These are phyloP conservation scores for Penicillium salamii DNA, from an alignment of 495 filamentous ascomycete species.

Conservation along the genomic window DNA sequence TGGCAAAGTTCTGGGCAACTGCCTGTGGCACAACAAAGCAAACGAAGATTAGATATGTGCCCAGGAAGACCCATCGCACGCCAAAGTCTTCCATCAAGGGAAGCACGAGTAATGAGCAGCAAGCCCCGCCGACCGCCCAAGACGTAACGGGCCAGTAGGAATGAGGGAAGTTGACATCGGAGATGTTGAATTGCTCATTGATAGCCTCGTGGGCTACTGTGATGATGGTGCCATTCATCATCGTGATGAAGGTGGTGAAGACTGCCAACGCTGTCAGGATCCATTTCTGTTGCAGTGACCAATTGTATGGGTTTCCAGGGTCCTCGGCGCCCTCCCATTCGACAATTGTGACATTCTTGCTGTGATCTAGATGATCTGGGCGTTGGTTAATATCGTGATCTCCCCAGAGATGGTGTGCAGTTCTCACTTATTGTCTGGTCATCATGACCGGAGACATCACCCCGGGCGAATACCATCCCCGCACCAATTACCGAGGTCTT, in stretches of 20 bases:
- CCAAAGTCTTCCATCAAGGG: slow-evolving; percentile 55
- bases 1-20: slow-evolving; percentile 48
- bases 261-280: slow-evolving; percentile 22
- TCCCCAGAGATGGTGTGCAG: not conserved
- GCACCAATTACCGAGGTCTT: not conserved
- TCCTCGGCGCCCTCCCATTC: slow-evolving; percentile 53
- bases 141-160: slow-evolving; percentile 51
- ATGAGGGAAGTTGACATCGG: slow-evolving; percentile 47
- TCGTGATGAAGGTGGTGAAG: slow-evolving; percentile 31
- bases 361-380: slow-evolving; percentile 19
- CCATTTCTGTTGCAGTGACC: slow-evolving; percentile 49
- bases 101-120: slow-evolving; percentile 44
- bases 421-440: slow-evolving; percentile 18
- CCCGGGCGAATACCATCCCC: slow-evolving; percentile 25
- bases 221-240: slow-evolving; percentile 46
- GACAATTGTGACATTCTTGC: slow-evolving; percentile 24
- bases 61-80: slow-evolving; percentile 42
- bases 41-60: slow-evolving; percentile 42
- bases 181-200: slow-evolving; percentile 39
- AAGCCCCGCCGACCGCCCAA: slow-evolving; percentile 49
- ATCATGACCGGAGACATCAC: slow-evolving; percentile 23
- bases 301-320: slow-evolving; percentile 59
- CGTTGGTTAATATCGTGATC: not conserved
- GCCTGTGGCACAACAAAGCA: slow-evolving; percentile 48
- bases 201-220: slow-evolving; percentile 38